A percentile compares a stretch with the other conserved stretches of the same genome.
Evolutionary conservation across 768 basidiomycete species (phyloP).

Genomic region (Boletellus ananas): DNA sequence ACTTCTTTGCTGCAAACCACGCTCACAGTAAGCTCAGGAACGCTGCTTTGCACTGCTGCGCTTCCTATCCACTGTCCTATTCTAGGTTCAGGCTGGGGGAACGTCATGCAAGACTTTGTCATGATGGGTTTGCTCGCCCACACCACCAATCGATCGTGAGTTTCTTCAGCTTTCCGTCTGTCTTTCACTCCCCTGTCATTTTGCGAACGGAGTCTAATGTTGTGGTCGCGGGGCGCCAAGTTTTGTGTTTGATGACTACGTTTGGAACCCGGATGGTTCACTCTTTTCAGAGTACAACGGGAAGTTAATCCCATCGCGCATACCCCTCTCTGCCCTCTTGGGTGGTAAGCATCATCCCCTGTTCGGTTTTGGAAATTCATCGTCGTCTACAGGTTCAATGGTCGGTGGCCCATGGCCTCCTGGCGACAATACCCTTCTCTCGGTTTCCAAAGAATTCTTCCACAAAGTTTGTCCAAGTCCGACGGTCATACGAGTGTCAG

Average conservation of each 20-base stretch:
- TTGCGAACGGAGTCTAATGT: constrained; percentile 4
- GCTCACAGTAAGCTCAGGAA: constrained; percentile 31
- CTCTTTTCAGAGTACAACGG: constrained; percentile 37
- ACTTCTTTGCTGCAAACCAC: constrained; percentile 48
- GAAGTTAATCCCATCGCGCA: constrained; percentile 36
- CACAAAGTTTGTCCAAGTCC: constrained; percentile 39
- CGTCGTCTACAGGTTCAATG: constrained; percentile 33
- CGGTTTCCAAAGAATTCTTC: constrained; percentile 38
- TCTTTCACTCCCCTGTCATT: not conserved
- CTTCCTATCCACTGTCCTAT: not conserved
- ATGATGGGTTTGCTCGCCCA: constrained; percentile 36
- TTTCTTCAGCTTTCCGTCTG: not conserved
- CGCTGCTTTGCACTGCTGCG: not conserved
- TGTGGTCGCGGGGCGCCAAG: constrained; percentile 16
- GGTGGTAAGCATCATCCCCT: constrained; percentile 26
- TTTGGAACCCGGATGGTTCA: constrained; percentile 36
- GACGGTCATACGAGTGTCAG: constrained; percentile 29
- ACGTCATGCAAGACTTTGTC: constrained; percentile 40
- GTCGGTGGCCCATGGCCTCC: constrained; percentile 38
- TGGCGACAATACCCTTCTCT: constrained; percentile 30
- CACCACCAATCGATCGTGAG: constrained; percentile 34
- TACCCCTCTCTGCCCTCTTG: constrained; percentile 40
- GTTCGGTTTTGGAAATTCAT: not conserved
- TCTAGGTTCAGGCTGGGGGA: constrained; percentile 39
- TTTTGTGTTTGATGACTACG: constrained; percentile 43